Evolutionary conservation across 2,329 filamentous ascomycete species (phyloP).

Genomic region (Cylindrodendrum hubeiense): DNA sequence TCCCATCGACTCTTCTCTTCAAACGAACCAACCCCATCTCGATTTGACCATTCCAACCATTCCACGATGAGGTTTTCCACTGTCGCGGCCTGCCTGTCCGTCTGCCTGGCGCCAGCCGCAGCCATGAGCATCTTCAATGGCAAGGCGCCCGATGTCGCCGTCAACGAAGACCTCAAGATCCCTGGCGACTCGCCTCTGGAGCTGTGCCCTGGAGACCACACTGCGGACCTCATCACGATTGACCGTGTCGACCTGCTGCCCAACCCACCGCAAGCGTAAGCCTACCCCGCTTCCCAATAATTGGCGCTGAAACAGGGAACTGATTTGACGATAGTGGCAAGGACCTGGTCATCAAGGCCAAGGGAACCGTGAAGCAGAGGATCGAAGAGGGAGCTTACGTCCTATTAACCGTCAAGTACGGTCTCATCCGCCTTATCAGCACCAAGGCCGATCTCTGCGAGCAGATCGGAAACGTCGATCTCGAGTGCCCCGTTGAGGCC

Average conservation of each 20-base stretch:
- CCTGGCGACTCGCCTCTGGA: slow-evolving; percentile 88
- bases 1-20: slow-evolving; percentile 23
- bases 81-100: slow-evolving; percentile 60
- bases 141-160: slow-evolving; percentile 52
- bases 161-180: slow-evolving; percentile 71
- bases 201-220: slow-evolving; percentile 78
- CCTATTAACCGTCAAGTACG: slow-evolving; percentile 89
- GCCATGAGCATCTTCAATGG: slow-evolving; percentile 57
- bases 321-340: slow-evolving; percentile 71
- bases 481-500: slow-evolving; percentile 88
- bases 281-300: slow-evolving; percentile 41
- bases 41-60: not conserved
- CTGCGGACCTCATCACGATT: slow-evolving; percentile 79
- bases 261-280: slow-evolving; percentile 90
- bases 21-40: slow-evolving; percentile 10
- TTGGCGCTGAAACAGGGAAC: slow-evolving; percentile 23
- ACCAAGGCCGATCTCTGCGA: slow-evolving; percentile 89
- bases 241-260: slow-evolving; percentile 83
- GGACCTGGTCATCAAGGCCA: slow-evolving; percentile 82
- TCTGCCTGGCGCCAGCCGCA: slow-evolving; percentile 59
- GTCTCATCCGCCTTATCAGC: slow-evolving; percentile 88
- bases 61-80: slow-evolving; percentile 53
- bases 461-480: slow-evolving; percentile 86
- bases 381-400: slow-evolving; percentile 86
- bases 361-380: slow-evolving; percentile 77